Percentiles rank a stretch among this genome's conserved stretches.
Evolutionary conservation across 805 yeast genomes (phyloP).

Genomic region (Teunomyces kruisii): DNA sequence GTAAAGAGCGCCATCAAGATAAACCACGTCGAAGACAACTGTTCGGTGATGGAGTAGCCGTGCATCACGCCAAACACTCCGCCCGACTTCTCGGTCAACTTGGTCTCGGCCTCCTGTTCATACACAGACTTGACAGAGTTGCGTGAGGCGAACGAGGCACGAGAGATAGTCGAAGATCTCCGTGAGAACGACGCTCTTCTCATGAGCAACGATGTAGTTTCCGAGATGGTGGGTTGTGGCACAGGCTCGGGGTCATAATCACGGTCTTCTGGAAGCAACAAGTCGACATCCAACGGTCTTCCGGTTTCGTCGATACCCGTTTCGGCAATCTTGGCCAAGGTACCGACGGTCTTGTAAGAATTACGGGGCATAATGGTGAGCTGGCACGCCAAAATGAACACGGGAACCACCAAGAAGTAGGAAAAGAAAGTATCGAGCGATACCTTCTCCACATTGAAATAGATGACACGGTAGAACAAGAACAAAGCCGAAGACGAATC

Average conservation of each 20-base stretch:
- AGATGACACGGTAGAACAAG: constrained; percentile 65
- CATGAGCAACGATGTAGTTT: constrained; percentile 41
- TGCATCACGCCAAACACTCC: constrained; percentile 59
- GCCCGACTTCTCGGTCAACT: constrained; percentile 52
- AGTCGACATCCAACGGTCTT: constrained; percentile 50
- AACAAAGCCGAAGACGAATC: constrained; percentile 92
- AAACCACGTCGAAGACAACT: constrained; percentile 72
- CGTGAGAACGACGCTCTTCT: constrained; percentile 30
- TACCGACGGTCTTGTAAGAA: constrained; percentile 70
- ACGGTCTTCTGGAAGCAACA: constrained; percentile 36
- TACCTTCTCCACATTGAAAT: constrained; percentile 44
- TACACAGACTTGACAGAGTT: constrained; percentile 57
- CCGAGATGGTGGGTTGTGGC: constrained; percentile 37
- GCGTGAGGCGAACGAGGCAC: constrained; percentile 29
- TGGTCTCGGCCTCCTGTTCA: constrained; percentile 64
- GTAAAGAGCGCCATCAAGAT: constrained; percentile 74
- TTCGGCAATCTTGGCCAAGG: constrained; percentile 65
- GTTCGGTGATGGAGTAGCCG: constrained; percentile 50
- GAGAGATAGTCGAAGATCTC: constrained; percentile 36
- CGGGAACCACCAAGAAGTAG: constrained; percentile 69
- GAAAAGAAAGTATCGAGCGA: constrained; percentile 62
- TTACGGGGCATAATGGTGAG: constrained; percentile 75
- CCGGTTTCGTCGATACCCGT: constrained; percentile 77
- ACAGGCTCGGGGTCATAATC: constrained; percentile 13
- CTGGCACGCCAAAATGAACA: constrained; percentile 74